Evolutionary conservation across 1,284 basidiomycete species (phyloP).

Genomic region (Neonothopanus nambi): DNA sequence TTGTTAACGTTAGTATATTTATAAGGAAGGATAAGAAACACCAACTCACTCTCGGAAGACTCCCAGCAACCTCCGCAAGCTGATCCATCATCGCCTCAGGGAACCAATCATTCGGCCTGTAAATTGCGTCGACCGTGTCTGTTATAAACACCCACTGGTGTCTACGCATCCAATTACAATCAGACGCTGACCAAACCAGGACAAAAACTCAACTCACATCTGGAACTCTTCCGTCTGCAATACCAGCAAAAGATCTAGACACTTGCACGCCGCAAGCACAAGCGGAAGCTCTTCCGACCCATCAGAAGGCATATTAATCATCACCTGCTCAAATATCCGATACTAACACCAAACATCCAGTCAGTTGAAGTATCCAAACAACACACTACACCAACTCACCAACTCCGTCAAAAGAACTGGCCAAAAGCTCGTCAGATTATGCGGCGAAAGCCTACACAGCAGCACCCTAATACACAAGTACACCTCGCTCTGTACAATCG

Average conservation of each 20-base stretch:
- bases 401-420: conserved; percentile 93
- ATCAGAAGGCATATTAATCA: conserved; percentile 65
- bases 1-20: not conserved
- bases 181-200: conserved; percentile 4
- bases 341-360: conserved; percentile 49
- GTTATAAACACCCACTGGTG: conserved; percentile 99
- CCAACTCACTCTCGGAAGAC: conserved; percentile 48
- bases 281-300: conserved; percentile 83
- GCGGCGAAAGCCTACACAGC: conserved; percentile 87
- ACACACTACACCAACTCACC: conserved; percentile 44
- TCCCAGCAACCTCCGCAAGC: conserved; percentile 79
- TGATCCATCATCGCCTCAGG: conserved; percentile 91
- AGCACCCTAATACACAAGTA: conserved; percentile 93
- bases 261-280: conserved; percentile 89
- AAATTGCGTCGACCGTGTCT: conserved; percentile 94
- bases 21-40: not conserved
- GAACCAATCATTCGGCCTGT: conserved; percentile 80
- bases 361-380: not conserved
- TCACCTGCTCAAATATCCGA: conserved; percentile 72
- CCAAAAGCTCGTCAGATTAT: conserved; percentile 96
- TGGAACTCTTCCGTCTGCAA: conserved; percentile 98
- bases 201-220: conserved; percentile 60
- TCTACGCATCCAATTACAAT: conserved; percentile 40
- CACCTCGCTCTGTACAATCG: conserved; percentile 90
- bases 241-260: conserved; percentile 88